Base-by-base conservation (phyloP, 139 green algal species). In the Auxenochlorella pyrenoidosa region DNA sequence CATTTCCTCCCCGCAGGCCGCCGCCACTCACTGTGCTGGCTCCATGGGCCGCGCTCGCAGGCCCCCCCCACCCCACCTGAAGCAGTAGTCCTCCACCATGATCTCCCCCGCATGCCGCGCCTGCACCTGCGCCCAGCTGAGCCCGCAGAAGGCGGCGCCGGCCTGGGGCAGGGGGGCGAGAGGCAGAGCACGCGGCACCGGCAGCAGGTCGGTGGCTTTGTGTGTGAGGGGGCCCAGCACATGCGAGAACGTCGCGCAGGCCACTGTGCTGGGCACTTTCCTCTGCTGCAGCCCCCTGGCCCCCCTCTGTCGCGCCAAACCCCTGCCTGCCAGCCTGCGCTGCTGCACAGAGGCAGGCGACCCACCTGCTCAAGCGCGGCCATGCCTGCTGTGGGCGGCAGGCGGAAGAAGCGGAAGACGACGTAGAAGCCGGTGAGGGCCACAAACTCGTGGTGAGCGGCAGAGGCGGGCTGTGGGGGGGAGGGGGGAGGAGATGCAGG, bases 361-460 rank as follows among this genome's bases (percentile, higher is more conserved):
- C 8, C 43, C 47, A 79, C 82, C 82, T 86, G 32, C 12, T 91
- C 83, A 47, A 97, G 73, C 36, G 80, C 86, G 13, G 63, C 82
- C 32, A 93, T 47, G 13, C 75, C 38, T 0, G 90, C 91, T 36
- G 41, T 81, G 4, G 87, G 54, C 0, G 71, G 65, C 59, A 97
- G 73, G 12, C 76, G 77, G 76, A 96, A 94, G 85, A 98, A 98
- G 85, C 91, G 91, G 40, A 87, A 93, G 41, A 98, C 95, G 24
- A 98, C 94, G 81, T 92, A 97, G 83, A 98, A 98, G 34, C 95
- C 95, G 40, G 95, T 86, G 34, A 96, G 79, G 2, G 92, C 95
- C 13, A 92, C 85, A 75, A 96, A 96, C 54, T 63, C 54, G 19
- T 41, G 47, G 32, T 65, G 86, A 32, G 60, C 78, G 22, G 21